These are phyloP conservation scores for Sporormia fimetaria DNA, from an alignment of 495 filamentous ascomycete genomes.

Conservation along the genomic window DNA sequence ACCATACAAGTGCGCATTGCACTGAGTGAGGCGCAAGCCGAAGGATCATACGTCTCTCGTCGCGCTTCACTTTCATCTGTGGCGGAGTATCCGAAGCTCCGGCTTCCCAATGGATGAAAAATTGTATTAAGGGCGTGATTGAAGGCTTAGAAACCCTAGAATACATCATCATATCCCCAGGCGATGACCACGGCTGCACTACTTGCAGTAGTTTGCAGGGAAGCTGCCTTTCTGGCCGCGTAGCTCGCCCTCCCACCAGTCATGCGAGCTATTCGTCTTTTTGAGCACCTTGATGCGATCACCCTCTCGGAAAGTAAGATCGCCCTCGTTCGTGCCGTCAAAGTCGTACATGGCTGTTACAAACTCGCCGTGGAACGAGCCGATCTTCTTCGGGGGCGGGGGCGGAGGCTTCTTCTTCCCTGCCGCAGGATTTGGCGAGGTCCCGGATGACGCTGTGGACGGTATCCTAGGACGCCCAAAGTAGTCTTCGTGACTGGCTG, in stretches of 20 bases:
- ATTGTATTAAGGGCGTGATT: no score
- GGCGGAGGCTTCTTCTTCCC: constrained; percentile 56
- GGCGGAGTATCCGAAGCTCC: no score
- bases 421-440: constrained; percentile 29
- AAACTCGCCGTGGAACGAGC: constrained; percentile 43
- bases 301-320: constrained; percentile 72
- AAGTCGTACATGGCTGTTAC: constrained; percentile 79
- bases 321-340: constrained; percentile 56
- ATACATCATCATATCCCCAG: background rate
- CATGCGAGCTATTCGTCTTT: constrained; percentile 75
- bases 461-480: constrained; percentile 16
- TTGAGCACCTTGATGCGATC: constrained; percentile 74
- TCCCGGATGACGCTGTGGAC: constrained; percentile 14
- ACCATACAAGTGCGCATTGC: no score
- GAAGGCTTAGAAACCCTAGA: background rate
- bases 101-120: no score
- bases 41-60: no score
- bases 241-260: constrained; percentile 93
- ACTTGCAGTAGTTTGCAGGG: constrained; percentile 68
- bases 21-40: no score
- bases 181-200: background rate
- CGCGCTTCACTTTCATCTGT: no score
- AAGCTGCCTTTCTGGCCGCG: constrained; percentile 64
- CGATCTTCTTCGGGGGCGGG: constrained; percentile 52
- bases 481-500: constrained; percentile 21